Base-by-base conservation (phyloP, 1,284 basidiomycete species). In the Vanrija pseudolonga region DNA sequence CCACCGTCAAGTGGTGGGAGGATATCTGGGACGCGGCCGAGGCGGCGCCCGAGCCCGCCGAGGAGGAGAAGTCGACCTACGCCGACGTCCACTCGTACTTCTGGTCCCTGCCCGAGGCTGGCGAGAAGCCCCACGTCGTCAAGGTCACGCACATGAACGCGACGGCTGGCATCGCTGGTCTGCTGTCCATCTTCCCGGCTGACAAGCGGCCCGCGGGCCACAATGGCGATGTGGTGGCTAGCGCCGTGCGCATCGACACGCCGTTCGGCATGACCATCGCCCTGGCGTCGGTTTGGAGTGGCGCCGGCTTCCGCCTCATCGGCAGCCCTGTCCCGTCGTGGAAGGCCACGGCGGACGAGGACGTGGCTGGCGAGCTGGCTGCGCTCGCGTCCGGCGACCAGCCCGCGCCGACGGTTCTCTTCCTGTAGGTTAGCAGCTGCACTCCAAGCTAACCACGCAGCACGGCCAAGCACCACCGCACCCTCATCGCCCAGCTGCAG, bases 231-330 rank as follows among this genome's bases (percentile, higher is more conserved):
- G 59, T 66, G 11, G 64, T 76, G 4, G 73, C 64, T 4, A 68
- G 62, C 36, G 60, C 61, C 17, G 50, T 74, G 11, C 58, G 61
- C n/a, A 55, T 77, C 8, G 61, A 67, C 46, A 66, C 69, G 19
- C 74, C 76, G 1, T 62, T 76, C 24, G 76, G 76, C 0, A 68
- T 77, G 64, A 64, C 68, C 1, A 55, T 77, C 6, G 71, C 72
- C 14, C 56, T 77, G 2, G 68, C 70, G 0, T 54, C 57, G 18
- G 61, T 77, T 4, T 75, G 69, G 67, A 66, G 60, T 20, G 74
- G 72, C 15, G 63, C 67, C 9, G 69, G 69, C 0, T 70, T 72
- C 57, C 64, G 69, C 24, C 57, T 72, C 47, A 66, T 74, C 24
- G 69, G 71, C 8, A 55, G 62, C 24, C 24, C 59, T 11, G 55